phyloP scores from a whole-genome alignment of 73 alveolate genomes.

The Tetrahymena malaccensis region DNA sequence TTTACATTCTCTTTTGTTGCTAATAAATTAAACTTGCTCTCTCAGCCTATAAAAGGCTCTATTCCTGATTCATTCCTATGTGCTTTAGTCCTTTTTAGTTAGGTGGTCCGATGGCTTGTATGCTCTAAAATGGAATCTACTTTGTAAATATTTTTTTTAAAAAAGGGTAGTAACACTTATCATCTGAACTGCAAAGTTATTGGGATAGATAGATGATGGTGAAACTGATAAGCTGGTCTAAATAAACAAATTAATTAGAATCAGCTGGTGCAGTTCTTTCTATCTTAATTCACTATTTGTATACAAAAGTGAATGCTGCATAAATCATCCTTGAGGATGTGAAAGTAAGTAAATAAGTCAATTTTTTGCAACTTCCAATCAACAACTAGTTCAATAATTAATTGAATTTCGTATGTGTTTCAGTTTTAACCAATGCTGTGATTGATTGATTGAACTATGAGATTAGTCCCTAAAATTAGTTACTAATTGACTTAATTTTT shows the following conservation, averaged over 20 bases:
- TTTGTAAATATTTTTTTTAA: background rate
- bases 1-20: background rate
- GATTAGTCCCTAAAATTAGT: background rate
- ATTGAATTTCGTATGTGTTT: background rate
- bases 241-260: background rate
- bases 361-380: background rate
- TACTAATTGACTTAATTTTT: background rate
- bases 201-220: background rate
- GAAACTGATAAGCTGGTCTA: background rate
- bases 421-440: background rate
- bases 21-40: background rate
- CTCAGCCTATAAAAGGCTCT: background rate
- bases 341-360: background rate
- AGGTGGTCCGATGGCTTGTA: background rate
- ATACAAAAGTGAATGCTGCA: too few species aligned
- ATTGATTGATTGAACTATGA: too few species aligned
- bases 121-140: background rate
- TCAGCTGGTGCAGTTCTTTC: background rate
- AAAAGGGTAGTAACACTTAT: background rate
- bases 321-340: background rate
- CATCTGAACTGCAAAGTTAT: background rate
- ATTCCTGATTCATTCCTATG: background rate
- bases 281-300: background rate
- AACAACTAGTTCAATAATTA: background rate
- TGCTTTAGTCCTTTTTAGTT: background rate